Conservation (phyloP, 306 rosid species). For the Cercis canadensis region DNA sequence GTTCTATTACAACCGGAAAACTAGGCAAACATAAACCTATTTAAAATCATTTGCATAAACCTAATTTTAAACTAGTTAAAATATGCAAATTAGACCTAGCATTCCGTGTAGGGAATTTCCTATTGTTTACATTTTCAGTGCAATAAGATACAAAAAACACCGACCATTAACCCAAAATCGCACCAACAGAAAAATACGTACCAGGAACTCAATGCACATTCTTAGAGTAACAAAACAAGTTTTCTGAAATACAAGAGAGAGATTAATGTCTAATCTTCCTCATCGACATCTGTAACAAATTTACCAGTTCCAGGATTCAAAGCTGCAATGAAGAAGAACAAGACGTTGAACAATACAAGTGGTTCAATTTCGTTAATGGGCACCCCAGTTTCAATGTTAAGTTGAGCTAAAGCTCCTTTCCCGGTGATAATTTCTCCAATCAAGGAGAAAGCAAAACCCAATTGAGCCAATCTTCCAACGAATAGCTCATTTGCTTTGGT, state of each 20-base stretch:
- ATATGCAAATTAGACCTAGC: too few species aligned
- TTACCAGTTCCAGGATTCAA: conserved; percentile 95
- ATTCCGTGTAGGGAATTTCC: too few species aligned
- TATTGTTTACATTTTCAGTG: not conserved
- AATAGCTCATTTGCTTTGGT: conserved; percentile 92
- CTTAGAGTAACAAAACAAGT: conserved; percentile 28
- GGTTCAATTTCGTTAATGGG: conserved; percentile 94
- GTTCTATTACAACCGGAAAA: not conserved
- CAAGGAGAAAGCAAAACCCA: conserved; percentile 90
- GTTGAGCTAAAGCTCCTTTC: conserved; percentile 94
- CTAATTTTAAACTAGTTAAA: too few species aligned
- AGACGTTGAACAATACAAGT: conserved; percentile 77
- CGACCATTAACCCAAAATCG: not conserved
- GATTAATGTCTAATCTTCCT: conserved; percentile 49
- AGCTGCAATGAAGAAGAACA: conserved; percentile 95
- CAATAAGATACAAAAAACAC: not conserved
- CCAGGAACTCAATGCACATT: conserved; percentile 27
- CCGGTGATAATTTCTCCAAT: conserved; percentile 96
- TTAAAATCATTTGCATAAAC: too few species aligned
- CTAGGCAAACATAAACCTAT: not conserved
- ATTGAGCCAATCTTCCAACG: conserved; percentile 97
- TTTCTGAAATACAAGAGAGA: conserved; percentile 18
- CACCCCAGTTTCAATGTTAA: conserved; percentile 94
- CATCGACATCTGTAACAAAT: conserved; percentile 78
- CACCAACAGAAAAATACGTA: conserved; percentile 5